phyloP scores from a whole-genome alignment of 202 grass and related monocot species.

The Alloteropsis angusta region DNA sequence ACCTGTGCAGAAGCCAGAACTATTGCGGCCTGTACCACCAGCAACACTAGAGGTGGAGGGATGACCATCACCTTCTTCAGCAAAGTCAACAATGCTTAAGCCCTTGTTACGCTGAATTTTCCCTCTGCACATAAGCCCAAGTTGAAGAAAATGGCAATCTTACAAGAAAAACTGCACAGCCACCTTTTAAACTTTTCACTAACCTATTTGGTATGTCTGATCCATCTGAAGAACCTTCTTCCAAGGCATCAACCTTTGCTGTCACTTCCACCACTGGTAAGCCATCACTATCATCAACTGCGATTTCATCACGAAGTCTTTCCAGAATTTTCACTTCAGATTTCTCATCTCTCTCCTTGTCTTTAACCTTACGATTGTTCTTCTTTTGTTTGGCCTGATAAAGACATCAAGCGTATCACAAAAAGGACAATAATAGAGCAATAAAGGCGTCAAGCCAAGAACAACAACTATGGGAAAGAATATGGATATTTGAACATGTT shows the following conservation, averaged over 20 bases:
- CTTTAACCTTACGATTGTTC: conserved; percentile 72
- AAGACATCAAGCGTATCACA: conserved; percentile 6
- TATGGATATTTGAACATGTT: background rate
- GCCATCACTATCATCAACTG: conserved; percentile 37
- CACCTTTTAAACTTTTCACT: conserved; percentile 6
- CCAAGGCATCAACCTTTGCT: conserved; percentile 40
- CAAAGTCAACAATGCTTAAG: conserved; percentile 20
- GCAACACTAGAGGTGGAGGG: conserved; percentile 32
- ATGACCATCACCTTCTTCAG: conserved; percentile 32
- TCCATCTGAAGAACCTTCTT: conserved; percentile 51
- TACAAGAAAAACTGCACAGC: conserved; percentile 18
- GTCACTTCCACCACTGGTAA: conserved; percentile 35
- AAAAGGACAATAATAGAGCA: conserved; percentile 4
- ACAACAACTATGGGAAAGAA: background rate
- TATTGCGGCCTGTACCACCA: conserved; percentile 33
- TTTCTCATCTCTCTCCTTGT: conserved; percentile 60
- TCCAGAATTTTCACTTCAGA: conserved; percentile 42
- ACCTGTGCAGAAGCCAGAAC: conserved; percentile 39
- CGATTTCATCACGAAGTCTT: conserved; percentile 52
- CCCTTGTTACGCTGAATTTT: conserved; percentile 63
- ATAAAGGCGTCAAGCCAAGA: conserved; percentile 7
- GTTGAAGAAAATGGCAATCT: conserved; percentile 22
- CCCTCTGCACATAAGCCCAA: conserved; percentile 45
- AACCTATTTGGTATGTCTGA: conserved; percentile 64
- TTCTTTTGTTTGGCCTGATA: conserved; percentile 85